Conservation (phyloP, 2,329 filamentous ascomycete genomes). For the Aspergillus floridensis region DNA sequence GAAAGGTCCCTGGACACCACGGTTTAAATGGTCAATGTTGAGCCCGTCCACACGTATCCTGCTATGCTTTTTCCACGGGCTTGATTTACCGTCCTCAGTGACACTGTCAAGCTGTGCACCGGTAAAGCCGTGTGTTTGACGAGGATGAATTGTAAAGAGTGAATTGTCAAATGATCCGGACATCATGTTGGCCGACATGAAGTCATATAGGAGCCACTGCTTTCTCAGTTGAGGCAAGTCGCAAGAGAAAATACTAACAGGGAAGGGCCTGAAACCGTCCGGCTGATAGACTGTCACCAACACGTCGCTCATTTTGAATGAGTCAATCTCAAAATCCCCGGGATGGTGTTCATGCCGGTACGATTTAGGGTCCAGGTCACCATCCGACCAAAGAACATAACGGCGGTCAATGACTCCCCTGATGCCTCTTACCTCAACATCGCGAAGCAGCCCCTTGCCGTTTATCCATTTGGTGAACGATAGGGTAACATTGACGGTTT, state of each 20-base stretch:
- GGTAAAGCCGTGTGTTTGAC: slow-evolving; percentile 79
- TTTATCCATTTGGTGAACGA: slow-evolving; percentile 99
- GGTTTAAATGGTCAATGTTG: slow-evolving; percentile 93
- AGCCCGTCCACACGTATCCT: slow-evolving; percentile 88
- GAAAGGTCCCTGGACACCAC: slow-evolving; percentile 88
- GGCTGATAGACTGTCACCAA: slow-evolving; percentile 91
- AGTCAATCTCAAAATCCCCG: slow-evolving; percentile 95
- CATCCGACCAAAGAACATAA: slow-evolving; percentile 68
- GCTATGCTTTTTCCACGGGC: slow-evolving; percentile 93
- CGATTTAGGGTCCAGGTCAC: slow-evolving; percentile 73
- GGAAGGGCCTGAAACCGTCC: slow-evolving; percentile 85
- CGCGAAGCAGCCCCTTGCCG: slow-evolving; percentile 82
- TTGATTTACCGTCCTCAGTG: slow-evolving; percentile 61
- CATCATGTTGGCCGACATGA: slow-evolving; percentile 92
- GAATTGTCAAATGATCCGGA: slow-evolving; percentile 94
- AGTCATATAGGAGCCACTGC: slow-evolving; percentile 97
- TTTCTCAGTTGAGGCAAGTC: slow-evolving; percentile 90
- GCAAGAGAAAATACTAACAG: slow-evolving; percentile 92
- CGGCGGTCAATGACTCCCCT: slow-evolving; percentile 90
- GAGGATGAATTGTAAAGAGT: slow-evolving; percentile 92
- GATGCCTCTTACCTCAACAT: slow-evolving; percentile 92
- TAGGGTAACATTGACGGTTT: slow-evolving; percentile 91
- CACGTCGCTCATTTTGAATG: slow-evolving; percentile 93
- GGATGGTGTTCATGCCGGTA: slow-evolving; percentile 85
- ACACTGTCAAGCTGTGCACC: slow-evolving; percentile 60